phyloP scores from a whole-genome alignment of 2,329 filamentous ascomycete genomes.

The Diaporthe batatas region DNA sequence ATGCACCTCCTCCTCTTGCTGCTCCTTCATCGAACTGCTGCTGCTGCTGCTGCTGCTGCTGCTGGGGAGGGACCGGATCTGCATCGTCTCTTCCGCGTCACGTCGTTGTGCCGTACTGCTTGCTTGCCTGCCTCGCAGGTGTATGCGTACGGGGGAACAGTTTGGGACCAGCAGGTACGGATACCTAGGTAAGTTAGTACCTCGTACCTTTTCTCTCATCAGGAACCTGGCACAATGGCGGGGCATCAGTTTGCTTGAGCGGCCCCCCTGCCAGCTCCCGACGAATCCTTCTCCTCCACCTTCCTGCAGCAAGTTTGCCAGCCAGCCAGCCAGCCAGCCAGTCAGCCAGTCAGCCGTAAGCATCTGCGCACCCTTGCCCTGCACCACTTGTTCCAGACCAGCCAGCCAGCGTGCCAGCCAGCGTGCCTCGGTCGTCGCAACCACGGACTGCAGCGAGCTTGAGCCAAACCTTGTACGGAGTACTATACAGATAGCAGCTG shows the following conservation, averaged over 20 bases:
- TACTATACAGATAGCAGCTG: too few species aligned
- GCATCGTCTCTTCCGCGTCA: conserved; percentile 7
- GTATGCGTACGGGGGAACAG: neutral
- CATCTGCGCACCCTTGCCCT: neutral
- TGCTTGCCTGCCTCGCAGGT: conserved; percentile 3
- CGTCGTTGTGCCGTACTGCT: neutral
- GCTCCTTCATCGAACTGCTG: neutral
- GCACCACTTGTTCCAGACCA: conserved; percentile 13
- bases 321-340: neutral
- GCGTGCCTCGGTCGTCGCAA: conserved; percentile 23
- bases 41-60: neutral
- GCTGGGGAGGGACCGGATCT: conserved; percentile 9
- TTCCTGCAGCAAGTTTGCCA: conserved; percentile 5
- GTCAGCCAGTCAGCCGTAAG: neutral
- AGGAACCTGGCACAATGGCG: conserved; percentile 28
- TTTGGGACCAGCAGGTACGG: neutral
- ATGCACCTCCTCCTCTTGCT: neutral
- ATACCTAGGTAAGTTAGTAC: neutral
- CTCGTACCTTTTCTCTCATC: neutral
- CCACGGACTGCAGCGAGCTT: conserved; percentile 18
- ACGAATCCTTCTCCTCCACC: conserved; percentile 19
- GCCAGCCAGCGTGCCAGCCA: neutral
- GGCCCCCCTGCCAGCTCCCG: neutral
- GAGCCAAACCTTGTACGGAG: conserved; percentile 24
- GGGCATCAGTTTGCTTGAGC: conserved; percentile 15